Percentiles rank a stretch among this genome's conserved stretches.
Evolutionary conservation across 352 stramenopile species (phyloP).

Genomic region (Saprolegnia parasitica): DNA sequence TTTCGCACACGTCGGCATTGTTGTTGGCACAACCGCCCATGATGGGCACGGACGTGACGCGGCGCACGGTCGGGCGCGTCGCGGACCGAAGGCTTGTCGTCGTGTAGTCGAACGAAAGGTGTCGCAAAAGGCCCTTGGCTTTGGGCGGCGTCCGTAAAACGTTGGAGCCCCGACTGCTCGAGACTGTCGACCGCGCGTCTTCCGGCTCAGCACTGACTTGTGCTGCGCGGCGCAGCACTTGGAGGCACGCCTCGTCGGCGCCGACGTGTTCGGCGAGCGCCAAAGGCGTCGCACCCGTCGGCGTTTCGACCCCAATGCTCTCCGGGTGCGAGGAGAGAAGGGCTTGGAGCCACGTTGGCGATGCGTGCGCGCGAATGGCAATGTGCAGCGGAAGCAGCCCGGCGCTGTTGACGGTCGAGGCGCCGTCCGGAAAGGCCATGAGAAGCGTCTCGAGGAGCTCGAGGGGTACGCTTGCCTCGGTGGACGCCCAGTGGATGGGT

Average conservation of each 20-base stretch:
- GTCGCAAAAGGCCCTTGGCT: background rate
- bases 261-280: slow-evolving; percentile 48
- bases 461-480: slow-evolving; percentile 54
- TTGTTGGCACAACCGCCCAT: background rate
- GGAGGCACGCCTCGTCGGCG: slow-evolving; percentile 42
- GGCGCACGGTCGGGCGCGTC: background rate
- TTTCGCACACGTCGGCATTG: background rate
- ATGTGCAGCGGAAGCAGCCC: slow-evolving; percentile 73
- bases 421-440: slow-evolving; percentile 52
- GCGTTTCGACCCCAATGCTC: slow-evolving; percentile 42
- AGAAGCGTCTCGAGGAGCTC: slow-evolving; percentile 59
- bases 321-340: slow-evolving; percentile 53
- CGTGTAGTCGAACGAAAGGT: background rate
- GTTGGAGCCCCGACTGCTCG: slow-evolving; percentile 1
- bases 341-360: slow-evolving; percentile 44
- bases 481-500: slow-evolving; percentile 78
- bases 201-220: no score
- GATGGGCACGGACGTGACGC: background rate
- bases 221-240: slow-evolving; percentile 44
- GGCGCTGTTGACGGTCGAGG: slow-evolving; percentile 54
- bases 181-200: background rate
- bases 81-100: background rate
- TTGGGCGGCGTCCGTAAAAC: background rate
- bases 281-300: slow-evolving; percentile 45
- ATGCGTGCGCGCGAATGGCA: slow-evolving; percentile 54